These are phyloP conservation scores for Leishmania aethiopica DNA, from an alignment of 208 protist species.

Conservation along the genomic window DNA sequence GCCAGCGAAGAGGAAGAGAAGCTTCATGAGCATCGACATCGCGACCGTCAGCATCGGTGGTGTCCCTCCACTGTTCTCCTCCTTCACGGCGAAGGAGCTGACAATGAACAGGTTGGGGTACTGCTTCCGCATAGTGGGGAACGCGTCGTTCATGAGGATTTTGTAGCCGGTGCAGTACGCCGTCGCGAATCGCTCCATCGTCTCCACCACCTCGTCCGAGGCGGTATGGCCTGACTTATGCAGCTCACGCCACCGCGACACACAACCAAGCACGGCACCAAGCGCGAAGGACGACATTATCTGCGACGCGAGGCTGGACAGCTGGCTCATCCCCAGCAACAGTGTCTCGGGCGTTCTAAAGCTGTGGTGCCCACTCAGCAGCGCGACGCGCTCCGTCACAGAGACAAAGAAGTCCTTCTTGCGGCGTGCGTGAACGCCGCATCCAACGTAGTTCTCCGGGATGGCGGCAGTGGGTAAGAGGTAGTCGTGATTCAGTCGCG, in stretches of 20 bases:
- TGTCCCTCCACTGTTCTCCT: slow-evolving; percentile 15
- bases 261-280: slow-evolving; percentile 30
- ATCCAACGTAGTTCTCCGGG: slow-evolving; percentile 30
- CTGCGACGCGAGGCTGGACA: slow-evolving; percentile 56
- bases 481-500: slow-evolving; percentile 44
- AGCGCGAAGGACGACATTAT: slow-evolving; percentile 58
- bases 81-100: slow-evolving; percentile 21
- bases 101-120: slow-evolving; percentile 62
- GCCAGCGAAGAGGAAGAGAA: slow-evolving; percentile 66
- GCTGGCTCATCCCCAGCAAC: slow-evolving; percentile 44
- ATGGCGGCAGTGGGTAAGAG: slow-evolving; percentile 39
- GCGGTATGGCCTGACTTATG: slow-evolving; percentile 11
- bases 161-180: slow-evolving; percentile 33
- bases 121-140: slow-evolving; percentile 40
- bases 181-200: slow-evolving; percentile 30
- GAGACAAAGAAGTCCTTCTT: slow-evolving; percentile 65
- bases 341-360: slow-evolving; percentile 43
- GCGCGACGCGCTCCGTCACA: slow-evolving; percentile 37
- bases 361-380: slow-evolving; percentile 26
- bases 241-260: slow-evolving; percentile 28
- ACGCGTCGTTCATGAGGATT: slow-evolving; percentile 21
- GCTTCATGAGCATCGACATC: slow-evolving; percentile 48
- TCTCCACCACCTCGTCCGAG: slow-evolving; percentile 21
- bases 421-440: slow-evolving; percentile 31
- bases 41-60: slow-evolving; percentile 39